Conservation (phyloP, 371 early-diverging fungal genomes). For the Dichotomocladium elegans region DNA sequence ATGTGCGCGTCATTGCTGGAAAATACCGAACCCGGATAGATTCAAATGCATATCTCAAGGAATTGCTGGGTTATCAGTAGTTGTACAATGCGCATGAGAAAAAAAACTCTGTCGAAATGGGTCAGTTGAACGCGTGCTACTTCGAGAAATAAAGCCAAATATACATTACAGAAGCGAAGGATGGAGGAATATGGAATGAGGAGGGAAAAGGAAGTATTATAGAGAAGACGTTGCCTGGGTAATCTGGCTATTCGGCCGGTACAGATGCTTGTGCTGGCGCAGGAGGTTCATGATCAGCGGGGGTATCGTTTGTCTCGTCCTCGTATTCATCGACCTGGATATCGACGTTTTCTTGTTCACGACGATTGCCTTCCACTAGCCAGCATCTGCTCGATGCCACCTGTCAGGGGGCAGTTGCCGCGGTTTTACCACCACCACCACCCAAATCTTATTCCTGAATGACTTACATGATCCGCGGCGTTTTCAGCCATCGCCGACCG, state of each 20-base stretch:
- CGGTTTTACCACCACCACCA: background rate
- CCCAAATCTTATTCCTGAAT: background rate
- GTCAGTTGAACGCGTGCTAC: too few species aligned
- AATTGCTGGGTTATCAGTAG: background rate
- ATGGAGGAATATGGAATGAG: too few species aligned
- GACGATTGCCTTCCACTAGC: conserved; percentile 16
- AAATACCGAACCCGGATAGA: conserved; percentile 42
- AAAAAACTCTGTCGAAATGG: too few species aligned
- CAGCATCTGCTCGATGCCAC: background rate
- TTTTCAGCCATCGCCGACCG: conserved; percentile 54
- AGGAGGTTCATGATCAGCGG: background rate
- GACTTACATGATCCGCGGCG: conserved; percentile 64
- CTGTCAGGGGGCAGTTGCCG: background rate
- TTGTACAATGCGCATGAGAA: background rate
- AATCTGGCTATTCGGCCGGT: too few species aligned
- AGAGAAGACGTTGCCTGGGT: too few species aligned
- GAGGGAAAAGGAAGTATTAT: too few species aligned
- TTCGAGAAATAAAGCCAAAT: too few species aligned
- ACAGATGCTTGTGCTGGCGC: too few species aligned
- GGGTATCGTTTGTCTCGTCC: background rate
- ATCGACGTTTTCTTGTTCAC: background rate
- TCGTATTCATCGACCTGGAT: background rate
- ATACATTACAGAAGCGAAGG: too few species aligned
- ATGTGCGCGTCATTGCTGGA: conserved; percentile 26
- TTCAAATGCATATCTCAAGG: conserved; percentile 43